These are phyloP conservation scores for Globisporangium alternatum DNA, from an alignment of 352 stramenopile species.

Conservation along the genomic window DNA sequence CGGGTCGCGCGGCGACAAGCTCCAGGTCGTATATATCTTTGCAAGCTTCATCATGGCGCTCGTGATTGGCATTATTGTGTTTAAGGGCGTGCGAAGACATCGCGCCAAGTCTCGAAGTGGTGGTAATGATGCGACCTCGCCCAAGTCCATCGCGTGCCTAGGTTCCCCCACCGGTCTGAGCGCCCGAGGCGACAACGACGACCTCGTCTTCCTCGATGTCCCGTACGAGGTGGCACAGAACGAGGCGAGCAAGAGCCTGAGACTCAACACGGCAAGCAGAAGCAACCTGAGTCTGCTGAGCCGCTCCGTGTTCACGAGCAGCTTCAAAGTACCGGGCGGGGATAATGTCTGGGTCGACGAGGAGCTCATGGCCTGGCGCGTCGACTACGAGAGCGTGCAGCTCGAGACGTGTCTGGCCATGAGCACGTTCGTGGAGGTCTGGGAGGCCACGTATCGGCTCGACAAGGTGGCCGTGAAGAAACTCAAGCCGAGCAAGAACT, in stretches of 20 bases:
- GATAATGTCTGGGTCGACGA: slow-evolving; percentile 32
- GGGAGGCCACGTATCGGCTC: slow-evolving; percentile 36
- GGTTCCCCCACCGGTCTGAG: slow-evolving; percentile 12
- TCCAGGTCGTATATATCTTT: slow-evolving; percentile 34
- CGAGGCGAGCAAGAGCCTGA: slow-evolving; percentile 9
- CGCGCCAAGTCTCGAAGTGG: background rate
- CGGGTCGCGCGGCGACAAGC: background rate
- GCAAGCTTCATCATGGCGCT: slow-evolving; percentile 37
- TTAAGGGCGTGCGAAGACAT: slow-evolving; percentile 7
- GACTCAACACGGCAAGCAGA: background rate
- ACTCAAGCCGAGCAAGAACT: slow-evolving; percentile 25
- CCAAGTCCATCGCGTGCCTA: slow-evolving; percentile 15
- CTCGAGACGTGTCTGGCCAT: slow-evolving; percentile 23
- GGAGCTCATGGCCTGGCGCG: slow-evolving; percentile 35
- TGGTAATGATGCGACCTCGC: slow-evolving; percentile 4
- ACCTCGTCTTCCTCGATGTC: background rate
- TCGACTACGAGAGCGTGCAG: slow-evolving; percentile 33
- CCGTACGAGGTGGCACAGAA: background rate
- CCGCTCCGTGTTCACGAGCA: slow-evolving; percentile 13
- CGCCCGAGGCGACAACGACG: slow-evolving; percentile 2
- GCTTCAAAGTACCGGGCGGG: slow-evolving; percentile 2
- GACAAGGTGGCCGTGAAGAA: slow-evolving; percentile 40
- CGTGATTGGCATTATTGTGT: slow-evolving; percentile 23
- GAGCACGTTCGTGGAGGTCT: slow-evolving; percentile 37
- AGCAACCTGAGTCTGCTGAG: slow-evolving; percentile 1